Percentiles rank a stretch among this genome's conserved stretches.
These are phyloP conservation scores for Persicaria tinctoria DNA, from an alignment of 148 eudicot species.

Conservation along the genomic window DNA sequence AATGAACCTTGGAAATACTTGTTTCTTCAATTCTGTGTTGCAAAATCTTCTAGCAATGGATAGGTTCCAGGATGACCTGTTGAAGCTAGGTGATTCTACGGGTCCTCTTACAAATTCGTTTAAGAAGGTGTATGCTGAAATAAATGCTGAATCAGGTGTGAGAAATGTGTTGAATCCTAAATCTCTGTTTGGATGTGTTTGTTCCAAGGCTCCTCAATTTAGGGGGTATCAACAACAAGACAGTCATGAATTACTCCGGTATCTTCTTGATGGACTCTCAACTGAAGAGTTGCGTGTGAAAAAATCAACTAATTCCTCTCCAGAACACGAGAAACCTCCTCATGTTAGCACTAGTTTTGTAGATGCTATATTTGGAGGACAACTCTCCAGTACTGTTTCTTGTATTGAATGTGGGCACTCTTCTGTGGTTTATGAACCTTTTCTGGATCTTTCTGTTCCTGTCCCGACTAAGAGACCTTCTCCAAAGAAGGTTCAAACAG, in stretches of 20 bases:
- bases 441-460: conserved; percentile 83
- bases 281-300: conserved; percentile 48
- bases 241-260: conserved; percentile 91
- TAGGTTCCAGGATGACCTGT: conserved; percentile 44
- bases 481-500: conserved; percentile 33
- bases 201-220: conserved; percentile 82
- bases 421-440: conserved; percentile 73
- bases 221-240: conserved; percentile 89
- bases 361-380: conserved; percentile 80
- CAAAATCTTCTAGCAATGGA: conserved; percentile 79
- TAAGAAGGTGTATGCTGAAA: conserved; percentile 56
- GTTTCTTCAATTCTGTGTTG: conserved; percentile 88
- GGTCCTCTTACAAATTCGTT: conserved; percentile 71
- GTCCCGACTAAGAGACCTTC: conserved; percentile 73
- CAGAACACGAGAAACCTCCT: conserved; percentile 25
- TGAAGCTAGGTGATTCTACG: conserved; percentile 41
- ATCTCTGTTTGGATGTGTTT: conserved; percentile 62
- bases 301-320: conserved; percentile 22
- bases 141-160: conserved; percentile 28
- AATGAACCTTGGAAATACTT: conserved; percentile 82
- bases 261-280: conserved; percentile 76
- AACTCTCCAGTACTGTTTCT: conserved; percentile 69
- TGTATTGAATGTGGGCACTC: conserved; percentile 78
- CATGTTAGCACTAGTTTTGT: conserved; percentile 41
- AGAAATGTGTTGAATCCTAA: conserved; percentile 55